Evolutionary conservation across 1,139 yeast genomes (phyloP).

Genomic region (Trichomonascaceae sp.): DNA sequence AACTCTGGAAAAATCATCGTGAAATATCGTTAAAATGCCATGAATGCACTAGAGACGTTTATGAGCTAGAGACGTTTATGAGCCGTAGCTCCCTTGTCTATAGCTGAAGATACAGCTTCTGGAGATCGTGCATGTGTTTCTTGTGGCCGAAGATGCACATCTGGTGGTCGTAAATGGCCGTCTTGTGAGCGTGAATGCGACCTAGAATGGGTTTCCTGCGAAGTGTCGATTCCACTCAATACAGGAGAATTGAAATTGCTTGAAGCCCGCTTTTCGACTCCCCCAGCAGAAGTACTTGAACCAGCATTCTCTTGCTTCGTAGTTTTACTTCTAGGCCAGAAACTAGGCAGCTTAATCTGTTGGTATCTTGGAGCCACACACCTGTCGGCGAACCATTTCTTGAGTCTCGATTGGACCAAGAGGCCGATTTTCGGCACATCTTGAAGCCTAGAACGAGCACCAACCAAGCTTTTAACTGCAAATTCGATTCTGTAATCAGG

Average conservation of each 20-base stretch:
- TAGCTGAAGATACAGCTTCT: neutral
- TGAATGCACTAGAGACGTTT: too few relatives aligned
- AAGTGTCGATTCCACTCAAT: neutral
- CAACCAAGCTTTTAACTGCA: slow-evolving; percentile 77
- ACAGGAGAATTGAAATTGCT: neutral
- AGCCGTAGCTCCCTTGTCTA: neutral
- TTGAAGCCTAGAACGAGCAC: slow-evolving; percentile 86
- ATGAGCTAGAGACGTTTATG: neutral
- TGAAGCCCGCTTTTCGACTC: neutral
- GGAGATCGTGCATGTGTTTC: neutral
- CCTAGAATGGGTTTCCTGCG: neutral
- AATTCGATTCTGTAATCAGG: slow-evolving; percentile 89
- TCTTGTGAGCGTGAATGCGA: neutral
- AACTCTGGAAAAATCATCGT: neutral
- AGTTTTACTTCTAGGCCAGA: slow-evolving; percentile 85
- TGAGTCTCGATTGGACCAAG: slow-evolving; percentile 70
- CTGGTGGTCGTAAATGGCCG: too few relatives aligned
- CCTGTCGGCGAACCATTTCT: slow-evolving; percentile 87
- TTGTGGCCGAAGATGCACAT: too few relatives aligned
- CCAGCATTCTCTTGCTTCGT: slow-evolving; percentile 33
- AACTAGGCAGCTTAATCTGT: slow-evolving; percentile 71
- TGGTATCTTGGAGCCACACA: slow-evolving; percentile 93
- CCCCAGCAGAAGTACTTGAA: neutral
- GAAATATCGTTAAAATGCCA: neutral
- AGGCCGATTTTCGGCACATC: slow-evolving; percentile 90